Base-by-base conservation (phyloP, 2,329 filamentous ascomycete genomes). In the Penicillium concentricum region DNA sequence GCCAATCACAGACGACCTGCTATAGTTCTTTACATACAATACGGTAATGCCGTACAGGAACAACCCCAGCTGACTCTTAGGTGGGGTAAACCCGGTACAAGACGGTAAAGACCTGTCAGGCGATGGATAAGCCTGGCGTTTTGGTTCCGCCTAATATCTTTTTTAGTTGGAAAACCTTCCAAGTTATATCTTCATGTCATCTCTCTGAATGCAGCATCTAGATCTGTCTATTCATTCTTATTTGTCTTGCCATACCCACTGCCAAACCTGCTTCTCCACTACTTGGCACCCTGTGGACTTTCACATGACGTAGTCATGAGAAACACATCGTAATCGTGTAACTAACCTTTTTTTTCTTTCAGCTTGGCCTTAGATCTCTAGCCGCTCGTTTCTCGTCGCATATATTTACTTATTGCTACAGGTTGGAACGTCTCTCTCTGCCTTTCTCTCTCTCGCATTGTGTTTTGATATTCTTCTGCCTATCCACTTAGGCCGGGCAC, bases 241-340 rank as follows among this genome's bases (percentile, higher is more conserved):
- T 41, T 30, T 50, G 30, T 34, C 22, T 22, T 51, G 16, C 18
- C 16, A 51, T n/a, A 44, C 32, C 15, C 28, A 30, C 10, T 15
- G n/a, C 2, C 41, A 56, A 59, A 49, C 54, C 54, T 52, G 37
- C 42, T 49, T 52, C 34, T 37, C 39, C 35, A 35, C 38, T 42
- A 42, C 48, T 51, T 30, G 44, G 41, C 43, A 54, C 46, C 50
- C 30, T 28, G 13, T 32, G 30, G 30, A 32, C 30, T 35, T 66
- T 67, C 69, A 69, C 68, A 72, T 72, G 70, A 72, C 70, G 70
- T 72, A 70, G 66, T 58, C 60, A 67, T 72, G 67, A 70, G 58
- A 61, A 63, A 61, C 51, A 34, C 53, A 60, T 65, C 61, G 57
- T 55, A 48, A 60, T 65, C 62, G 57, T 55, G 54, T 57, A 41